Base-by-base conservation (phyloP, 2,329 filamentous ascomycete species). In the Cladosporium sp. region DNA sequence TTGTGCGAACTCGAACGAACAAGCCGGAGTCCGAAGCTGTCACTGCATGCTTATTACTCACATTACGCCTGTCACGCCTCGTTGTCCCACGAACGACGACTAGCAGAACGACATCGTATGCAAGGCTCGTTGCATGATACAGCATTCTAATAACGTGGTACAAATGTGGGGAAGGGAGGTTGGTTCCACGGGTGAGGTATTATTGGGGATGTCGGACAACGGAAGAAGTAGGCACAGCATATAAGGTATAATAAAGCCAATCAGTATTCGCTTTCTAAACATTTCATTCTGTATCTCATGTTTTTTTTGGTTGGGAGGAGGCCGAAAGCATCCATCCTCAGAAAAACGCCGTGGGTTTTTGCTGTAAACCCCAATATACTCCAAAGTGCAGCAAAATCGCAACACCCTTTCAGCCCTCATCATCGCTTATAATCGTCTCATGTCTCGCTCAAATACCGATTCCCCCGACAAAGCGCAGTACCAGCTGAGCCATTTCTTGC, bases 381-480 rank as follows among this genome's bases (percentile, higher is more conserved):
- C 57, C 57, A 44, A 59, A 59, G 30, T 18, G 52, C 52, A 57
- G 52, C 52, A 54, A 52, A n/a, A n/a, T 1, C 26, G 18, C 7
- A 10, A 15, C 15, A 38, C 30, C 38, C 38, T 44, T 32, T 7
- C 28, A 24, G n/a, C 18, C 15, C 41, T 32, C 28, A 38, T 30
- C 28, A n/a, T 55, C 52, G 44, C 59, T 47, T 47, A 14, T 62
- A 62, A 38, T 62, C 59, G 47, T 62, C 44, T 62, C 59, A 62
- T 52, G 59, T 62, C 47, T 62, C 59, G 59, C 59, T 61, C 59
- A 28, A 62, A 62, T 52, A 41, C 32, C 59, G 38, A 52, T 34
- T 26, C 24, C 59, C 59, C 30, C 21, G 51, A 32, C 47, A 47
- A 52, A 41, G 57, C 59, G 26, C 59, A 62, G 59, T 44, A 62